Evolutionary conservation across 2,329 filamentous ascomycete genomes (phyloP).

Genomic region (Aspergillus viridinutans): DNA sequence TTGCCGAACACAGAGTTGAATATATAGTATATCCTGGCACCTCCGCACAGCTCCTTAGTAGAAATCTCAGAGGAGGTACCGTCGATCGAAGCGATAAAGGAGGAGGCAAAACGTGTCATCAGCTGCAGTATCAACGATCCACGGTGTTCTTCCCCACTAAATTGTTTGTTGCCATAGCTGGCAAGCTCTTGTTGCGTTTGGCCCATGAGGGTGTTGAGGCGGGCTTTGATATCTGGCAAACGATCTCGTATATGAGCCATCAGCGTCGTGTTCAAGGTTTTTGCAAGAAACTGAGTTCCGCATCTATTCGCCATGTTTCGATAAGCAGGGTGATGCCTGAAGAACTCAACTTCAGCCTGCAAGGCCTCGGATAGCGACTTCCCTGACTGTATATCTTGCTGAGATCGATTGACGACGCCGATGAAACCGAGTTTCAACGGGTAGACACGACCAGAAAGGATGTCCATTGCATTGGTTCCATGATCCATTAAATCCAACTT

Average conservation of each 20-base stretch:
- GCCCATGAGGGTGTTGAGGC: constrained; percentile 98
- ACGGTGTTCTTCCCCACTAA: constrained; percentile 93
- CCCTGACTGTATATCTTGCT: constrained; percentile 94
- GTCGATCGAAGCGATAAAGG: constrained; percentile 97
- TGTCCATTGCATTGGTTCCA: constrained; percentile 94
- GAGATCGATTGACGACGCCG: constrained; percentile 94
- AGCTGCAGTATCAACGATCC: constrained; percentile 92
- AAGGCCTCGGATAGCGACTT: constrained; percentile 93
- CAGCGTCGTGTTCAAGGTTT: constrained; percentile 88
- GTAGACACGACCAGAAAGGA: constrained; percentile 94
- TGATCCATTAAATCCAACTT: constrained; percentile 99
- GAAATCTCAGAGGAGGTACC: constrained; percentile 98
- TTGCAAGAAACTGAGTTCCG: constrained; percentile 89
- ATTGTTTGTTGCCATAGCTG: constrained; percentile 96
- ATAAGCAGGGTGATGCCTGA: constrained; percentile 94
- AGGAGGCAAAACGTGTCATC: constrained; percentile 97
- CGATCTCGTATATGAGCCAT: constrained; percentile 96
- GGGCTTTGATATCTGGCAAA: constrained; percentile 94
- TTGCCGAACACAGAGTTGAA: constrained; percentile 99
- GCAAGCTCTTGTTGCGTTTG: constrained; percentile 98
- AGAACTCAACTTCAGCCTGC: constrained; percentile 87
- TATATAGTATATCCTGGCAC: constrained; percentile 95
- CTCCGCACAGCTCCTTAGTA: constrained; percentile 93
- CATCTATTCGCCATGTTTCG: constrained; percentile 91
- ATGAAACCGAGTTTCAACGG: constrained; percentile 97